Evolutionary conservation across 2,329 filamentous ascomycete species (phyloP).

Genomic region (Colletotrichum trifolii): DNA sequence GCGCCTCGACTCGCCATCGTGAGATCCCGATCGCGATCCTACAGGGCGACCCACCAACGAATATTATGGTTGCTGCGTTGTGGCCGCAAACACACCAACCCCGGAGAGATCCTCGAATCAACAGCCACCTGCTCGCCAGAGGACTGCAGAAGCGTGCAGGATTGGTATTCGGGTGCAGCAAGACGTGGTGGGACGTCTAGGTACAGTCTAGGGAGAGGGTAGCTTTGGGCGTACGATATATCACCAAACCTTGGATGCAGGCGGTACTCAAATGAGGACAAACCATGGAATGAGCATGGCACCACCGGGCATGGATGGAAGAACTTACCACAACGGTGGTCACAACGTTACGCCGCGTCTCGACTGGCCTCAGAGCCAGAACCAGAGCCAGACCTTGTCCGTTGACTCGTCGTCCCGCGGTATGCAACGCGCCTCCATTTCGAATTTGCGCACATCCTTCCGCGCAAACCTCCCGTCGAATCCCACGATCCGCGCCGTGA

Average conservation of each 20-base stretch:
- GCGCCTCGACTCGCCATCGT: conserved; percentile 9
- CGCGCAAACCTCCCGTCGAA: conserved; percentile 46
- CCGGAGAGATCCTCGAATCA: conserved; percentile 11
- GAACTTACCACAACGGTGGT: conserved; percentile 49
- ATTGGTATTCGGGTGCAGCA: conserved; percentile 18
- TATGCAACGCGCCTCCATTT: conserved; percentile 50
- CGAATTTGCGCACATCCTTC: conserved; percentile 49
- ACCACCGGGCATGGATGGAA: conserved; percentile 59
- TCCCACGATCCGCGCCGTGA: conserved; percentile 71
- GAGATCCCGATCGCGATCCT: conserved; percentile 16
- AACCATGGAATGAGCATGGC: conserved; percentile 59
- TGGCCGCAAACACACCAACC: conserved; percentile 23
- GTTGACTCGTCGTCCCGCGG: conserved; percentile 36
- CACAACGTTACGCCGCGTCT: conserved; percentile 49
- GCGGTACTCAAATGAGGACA: conserved; percentile 47
- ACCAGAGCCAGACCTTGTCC: conserved; percentile 38
- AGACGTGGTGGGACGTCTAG: conserved; percentile 32
- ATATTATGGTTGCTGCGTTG: conserved; percentile 31
- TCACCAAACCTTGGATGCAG: conserved; percentile 30
- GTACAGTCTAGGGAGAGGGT: conserved; percentile 9
- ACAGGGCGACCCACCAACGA: conserved; percentile 12
- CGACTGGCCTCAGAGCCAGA: conserved; percentile 47
- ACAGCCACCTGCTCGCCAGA: not conserved
- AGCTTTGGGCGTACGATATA: conserved; percentile 7
- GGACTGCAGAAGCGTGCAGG: conserved; percentile 15